A percentile compares a stretch with the other conserved stretches of the same genome.
These are phyloP conservation scores for Trypanosoma vivax DNA, from an alignment of 208 protist genomes.

Conservation along the genomic window DNA sequence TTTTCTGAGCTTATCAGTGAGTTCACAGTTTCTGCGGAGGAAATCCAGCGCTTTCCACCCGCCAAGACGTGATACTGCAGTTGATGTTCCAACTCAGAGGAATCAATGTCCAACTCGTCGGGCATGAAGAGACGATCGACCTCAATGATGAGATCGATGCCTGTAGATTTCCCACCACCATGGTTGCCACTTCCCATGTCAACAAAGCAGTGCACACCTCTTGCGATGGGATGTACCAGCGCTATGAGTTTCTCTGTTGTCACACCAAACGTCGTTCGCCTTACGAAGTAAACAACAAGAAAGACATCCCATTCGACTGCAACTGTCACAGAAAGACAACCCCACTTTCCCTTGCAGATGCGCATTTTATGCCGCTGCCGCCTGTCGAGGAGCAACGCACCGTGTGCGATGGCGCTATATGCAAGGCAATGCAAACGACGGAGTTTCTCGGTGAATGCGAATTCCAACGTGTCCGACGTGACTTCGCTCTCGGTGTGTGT, in stretches of 20 bases:
- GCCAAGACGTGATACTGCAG: slow-evolving; percentile 24
- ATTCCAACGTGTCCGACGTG: neutral
- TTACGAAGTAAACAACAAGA: slow-evolving; percentile 73
- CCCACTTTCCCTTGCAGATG: slow-evolving; percentile 61
- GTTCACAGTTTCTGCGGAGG: neutral
- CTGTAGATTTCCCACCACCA: slow-evolving; percentile 9
- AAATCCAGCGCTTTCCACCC: slow-evolving; percentile 1
- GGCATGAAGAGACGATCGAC: slow-evolving; percentile 38
- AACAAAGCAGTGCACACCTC: slow-evolving; percentile 39
- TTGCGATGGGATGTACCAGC: slow-evolving; percentile 71
- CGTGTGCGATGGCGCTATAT: slow-evolving; percentile 60
- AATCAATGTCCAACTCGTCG: slow-evolving; percentile 46
- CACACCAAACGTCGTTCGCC: slow-evolving; percentile 34
- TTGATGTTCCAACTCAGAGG: slow-evolving; percentile 20
- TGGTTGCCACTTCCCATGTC: slow-evolving; percentile 2
- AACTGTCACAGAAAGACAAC: slow-evolving; percentile 52
- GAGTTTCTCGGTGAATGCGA: slow-evolving; percentile 18
- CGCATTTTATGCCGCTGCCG: slow-evolving; percentile 36
- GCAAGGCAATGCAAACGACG: slow-evolving; percentile 61
- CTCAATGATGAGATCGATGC: slow-evolving; percentile 32
- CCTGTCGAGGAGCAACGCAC: slow-evolving; percentile 47
- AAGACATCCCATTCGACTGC: slow-evolving; percentile 77
- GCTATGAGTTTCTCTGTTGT: slow-evolving; percentile 39
- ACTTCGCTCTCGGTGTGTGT: neutral
- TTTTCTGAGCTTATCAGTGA: neutral